Evolutionary conservation across 129 eudicot genomes (phyloP), one percentile per base, ranked within the genome.

Genomic region (Artemisia annua): DNA sequence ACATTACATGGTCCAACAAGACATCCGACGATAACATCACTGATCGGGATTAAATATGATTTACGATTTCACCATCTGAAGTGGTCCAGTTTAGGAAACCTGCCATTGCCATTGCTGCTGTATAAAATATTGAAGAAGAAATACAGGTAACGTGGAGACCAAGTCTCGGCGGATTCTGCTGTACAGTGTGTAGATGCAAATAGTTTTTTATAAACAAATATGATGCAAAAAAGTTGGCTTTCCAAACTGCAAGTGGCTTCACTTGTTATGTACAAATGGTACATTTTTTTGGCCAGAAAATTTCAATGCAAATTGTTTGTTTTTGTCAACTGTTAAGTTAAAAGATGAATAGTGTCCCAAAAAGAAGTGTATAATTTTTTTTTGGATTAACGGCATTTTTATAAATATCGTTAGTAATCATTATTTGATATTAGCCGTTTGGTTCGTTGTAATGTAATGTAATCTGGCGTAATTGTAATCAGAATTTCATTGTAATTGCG

Each of bases 1-100:
- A 83, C 74, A 86, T 91, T 63, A 86, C 86, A 9, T 91, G 96
- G 97, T 88, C 96, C 66, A 86, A 88, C 49, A 75, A 89, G 72
- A 66, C 52, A 30, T 52, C 80, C 28, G 35, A 79, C 20, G 84
- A n/a, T n/a, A n/a, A n/a, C 58, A 15, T 80, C 75, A 71, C 44
- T 7, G 76, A 72, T 18, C 18, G 20, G 35, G 30, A 32, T 16
- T 7, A 12, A 54, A 32, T 18, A 70, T 70, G 65, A 35, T 54
- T 63, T 11, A 70, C 30, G 62, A 69, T 69, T 60, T 26, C 49
- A 52, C n/a, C 62, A 9, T 69, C 20, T 69, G 48, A 69, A 24
- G 46, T 48, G 20, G 62, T 49, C n/a, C 61, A 5, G 35, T 73
- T 24, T 49, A 48, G 49, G 12, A 72, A 60, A 48, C 24, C 48